Base-by-base conservation (phyloP, 1,284 basidiomycete species). In the Naganishia liquefaciens region DNA sequence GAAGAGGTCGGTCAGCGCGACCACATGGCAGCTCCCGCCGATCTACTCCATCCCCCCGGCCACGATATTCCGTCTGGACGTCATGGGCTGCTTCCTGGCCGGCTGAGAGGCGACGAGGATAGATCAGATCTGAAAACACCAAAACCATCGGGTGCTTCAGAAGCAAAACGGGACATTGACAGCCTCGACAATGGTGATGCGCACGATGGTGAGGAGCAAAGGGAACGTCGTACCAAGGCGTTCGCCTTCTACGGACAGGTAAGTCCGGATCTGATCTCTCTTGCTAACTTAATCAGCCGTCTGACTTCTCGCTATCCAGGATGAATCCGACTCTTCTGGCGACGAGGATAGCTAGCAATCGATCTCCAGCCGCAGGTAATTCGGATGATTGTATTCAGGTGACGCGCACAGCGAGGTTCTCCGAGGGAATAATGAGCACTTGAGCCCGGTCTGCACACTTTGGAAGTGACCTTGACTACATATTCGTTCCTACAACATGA, bases 1-100 rank as follows among this genome's bases (percentile, higher is more conserved):
- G 74, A 72, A 60, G 84, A 84, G 67, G 77, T 77, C 19, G 83
- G 84, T 6, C 79, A 81, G 33, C 77, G 85, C 46, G 84, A 86
- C 70, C 81, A 86, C 68, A 81, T 85, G 46, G 80, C 84, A 66
- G 76, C 80, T 27, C 79, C 81, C 44, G 80, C 79, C 30, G 70
- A 72, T 40, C 79, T 79, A 19, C 74, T 81, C 54, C 75, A 79
- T 61, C 82, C 82, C 69, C 81, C 75, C 62, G 82, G 80, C 68
- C 85, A 82, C 72, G 80, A 83, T 62, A 86, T 83, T 54, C 85
- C 86, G 70, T 76, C 76, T 64, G 83, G 81, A 65, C 79, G 81
- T 49, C 85, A 87, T 19, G 79, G 75, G 67, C 82, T 80, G 66
- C 79, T 79, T 50, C 85, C 86, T 27, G 44, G 46, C 25, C 44